Percentiles rank a stretch among this genome's conserved stretches.
phyloP scores from a whole-genome alignment of 2,329 filamentous ascomycete genomes.

The Amphichorda felina region DNA sequence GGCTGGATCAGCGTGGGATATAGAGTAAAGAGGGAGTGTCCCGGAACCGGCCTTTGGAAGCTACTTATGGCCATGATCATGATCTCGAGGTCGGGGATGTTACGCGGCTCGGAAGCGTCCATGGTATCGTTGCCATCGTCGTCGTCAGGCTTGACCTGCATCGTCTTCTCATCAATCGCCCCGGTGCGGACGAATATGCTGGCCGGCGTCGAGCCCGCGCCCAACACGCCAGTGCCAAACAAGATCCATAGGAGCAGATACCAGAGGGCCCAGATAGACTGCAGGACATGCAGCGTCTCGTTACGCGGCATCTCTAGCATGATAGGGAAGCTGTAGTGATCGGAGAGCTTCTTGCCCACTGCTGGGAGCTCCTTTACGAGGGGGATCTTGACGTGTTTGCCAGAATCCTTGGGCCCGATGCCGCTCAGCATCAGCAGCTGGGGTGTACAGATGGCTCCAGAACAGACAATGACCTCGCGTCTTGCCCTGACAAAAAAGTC shows the following conservation, averaged over 20 bases:
- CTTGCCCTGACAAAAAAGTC: slow-evolving; percentile 10
- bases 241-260: not conserved
- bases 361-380: slow-evolving; percentile 19
- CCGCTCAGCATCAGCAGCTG: slow-evolving; percentile 20
- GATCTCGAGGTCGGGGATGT: too few relatives aligned
- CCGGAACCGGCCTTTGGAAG: too few relatives aligned
- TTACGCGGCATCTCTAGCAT: not conserved
- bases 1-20: too few relatives aligned
- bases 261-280: not conserved
- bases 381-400: slow-evolving; percentile 17
- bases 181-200: not conserved
- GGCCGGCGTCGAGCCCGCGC: too few relatives aligned
- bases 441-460: slow-evolving; percentile 27
- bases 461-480: slow-evolving; percentile 28
- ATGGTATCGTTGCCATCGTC: too few relatives aligned
- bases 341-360: slow-evolving; percentile 27
- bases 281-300: not conserved
- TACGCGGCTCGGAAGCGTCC: too few relatives aligned
- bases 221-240: too few relatives aligned
- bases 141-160: not conserved
- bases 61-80: too few relatives aligned
- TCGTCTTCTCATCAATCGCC: not conserved
- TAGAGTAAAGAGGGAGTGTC: too few relatives aligned
- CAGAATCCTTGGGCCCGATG: slow-evolving; percentile 16
- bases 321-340: slow-evolving; percentile 16